Percentiles rank a stretch among this genome's conserved stretches.
These are phyloP conservation scores for Xerocomus minutiporus DNA, from an alignment of 1,284 basidiomycete genomes.

Conservation along the genomic window DNA sequence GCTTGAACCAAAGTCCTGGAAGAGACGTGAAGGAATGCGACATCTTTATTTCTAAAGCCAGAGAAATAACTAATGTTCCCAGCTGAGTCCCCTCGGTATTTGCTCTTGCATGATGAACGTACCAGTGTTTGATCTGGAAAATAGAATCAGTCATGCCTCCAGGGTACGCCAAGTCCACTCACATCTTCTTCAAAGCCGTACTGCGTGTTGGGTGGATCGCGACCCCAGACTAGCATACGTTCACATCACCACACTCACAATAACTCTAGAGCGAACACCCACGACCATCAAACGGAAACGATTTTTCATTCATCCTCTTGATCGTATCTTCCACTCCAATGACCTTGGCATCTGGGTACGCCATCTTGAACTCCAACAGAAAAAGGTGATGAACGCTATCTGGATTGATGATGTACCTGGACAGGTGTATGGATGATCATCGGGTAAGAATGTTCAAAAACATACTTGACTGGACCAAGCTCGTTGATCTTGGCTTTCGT, in stretches of 20 bases:
- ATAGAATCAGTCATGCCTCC: background rate
- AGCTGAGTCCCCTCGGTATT: constrained; percentile 1
- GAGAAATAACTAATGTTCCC: constrained; percentile 62
- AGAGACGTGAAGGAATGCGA: constrained; percentile 81
- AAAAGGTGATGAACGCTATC: constrained; percentile 66
- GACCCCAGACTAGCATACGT: constrained; percentile 52
- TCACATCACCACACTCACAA: background rate
- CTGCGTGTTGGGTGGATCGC: constrained; percentile 54
- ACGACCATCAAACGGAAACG: constrained; percentile 60
- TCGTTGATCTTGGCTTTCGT: constrained; percentile 70
- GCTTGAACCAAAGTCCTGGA: constrained; percentile 81
- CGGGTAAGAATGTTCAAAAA: background rate
- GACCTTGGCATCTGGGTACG: constrained; percentile 75
- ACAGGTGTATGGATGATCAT: background rate
- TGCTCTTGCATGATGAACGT: constrained; percentile 7
- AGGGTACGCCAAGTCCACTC: constrained; percentile 17
- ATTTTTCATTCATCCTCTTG: constrained; percentile 39
- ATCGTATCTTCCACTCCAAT: constrained; percentile 60
- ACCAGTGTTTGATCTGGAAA: constrained; percentile 63
- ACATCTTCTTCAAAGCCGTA: constrained; percentile 87
- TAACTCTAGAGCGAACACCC: constrained; percentile 18
- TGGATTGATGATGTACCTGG: constrained; percentile 63
- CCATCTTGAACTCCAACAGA: constrained; percentile 66
- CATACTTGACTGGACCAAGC: constrained; percentile 73
- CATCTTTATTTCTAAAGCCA: constrained; percentile 81